phyloP scores from a whole-genome alignment of 2,329 filamentous ascomycete genomes.

The Verticillium albo-atrum region DNA sequence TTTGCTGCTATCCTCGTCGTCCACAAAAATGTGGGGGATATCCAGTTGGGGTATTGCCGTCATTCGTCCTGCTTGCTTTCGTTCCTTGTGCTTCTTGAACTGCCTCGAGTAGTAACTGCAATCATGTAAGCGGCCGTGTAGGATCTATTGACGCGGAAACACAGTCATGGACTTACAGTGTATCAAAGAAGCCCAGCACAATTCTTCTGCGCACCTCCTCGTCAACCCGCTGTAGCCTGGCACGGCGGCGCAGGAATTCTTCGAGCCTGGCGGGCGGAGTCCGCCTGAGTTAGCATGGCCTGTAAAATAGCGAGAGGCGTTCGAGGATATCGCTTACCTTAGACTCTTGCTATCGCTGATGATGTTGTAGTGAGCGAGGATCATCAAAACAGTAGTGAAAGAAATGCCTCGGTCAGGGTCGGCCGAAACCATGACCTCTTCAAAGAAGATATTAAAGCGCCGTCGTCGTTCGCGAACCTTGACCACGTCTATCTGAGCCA shows the following conservation, averaged over 20 bases:
- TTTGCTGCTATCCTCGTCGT: constrained; percentile 61
- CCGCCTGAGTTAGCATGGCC: background rate
- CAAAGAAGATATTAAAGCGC: constrained; percentile 91
- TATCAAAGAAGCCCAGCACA: constrained; percentile 94
- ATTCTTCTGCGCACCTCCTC: constrained; percentile 88
- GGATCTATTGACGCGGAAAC: background rate
- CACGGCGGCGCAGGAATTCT: constrained; percentile 87
- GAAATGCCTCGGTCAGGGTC: constrained; percentile 86
- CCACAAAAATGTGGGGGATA: constrained; percentile 86
- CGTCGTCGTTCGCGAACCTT: constrained; percentile 71
- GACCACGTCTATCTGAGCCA: constrained; percentile 68
- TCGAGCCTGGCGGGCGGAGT: constrained; percentile 58
- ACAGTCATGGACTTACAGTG: constrained; percentile 51
- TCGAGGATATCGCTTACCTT: constrained; percentile 41
- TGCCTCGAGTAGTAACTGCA: constrained; percentile 72
- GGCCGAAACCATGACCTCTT: constrained; percentile 91
- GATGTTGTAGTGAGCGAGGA: constrained; percentile 95
- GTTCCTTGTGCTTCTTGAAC: constrained; percentile 72
- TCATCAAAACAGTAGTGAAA: constrained; percentile 90
- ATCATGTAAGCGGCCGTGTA: background rate
- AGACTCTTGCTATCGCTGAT: constrained; percentile 97
- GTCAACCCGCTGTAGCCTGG: constrained; percentile 87
- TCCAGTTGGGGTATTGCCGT: constrained; percentile 72
- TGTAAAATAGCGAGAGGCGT: background rate
- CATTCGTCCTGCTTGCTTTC: constrained; percentile 72